Percentiles rank a stretch among this genome's conserved stretches.
phyloP scores from a whole-genome alignment of 2,329 filamentous ascomycete genomes.

The Talaromyces islandicus region DNA sequence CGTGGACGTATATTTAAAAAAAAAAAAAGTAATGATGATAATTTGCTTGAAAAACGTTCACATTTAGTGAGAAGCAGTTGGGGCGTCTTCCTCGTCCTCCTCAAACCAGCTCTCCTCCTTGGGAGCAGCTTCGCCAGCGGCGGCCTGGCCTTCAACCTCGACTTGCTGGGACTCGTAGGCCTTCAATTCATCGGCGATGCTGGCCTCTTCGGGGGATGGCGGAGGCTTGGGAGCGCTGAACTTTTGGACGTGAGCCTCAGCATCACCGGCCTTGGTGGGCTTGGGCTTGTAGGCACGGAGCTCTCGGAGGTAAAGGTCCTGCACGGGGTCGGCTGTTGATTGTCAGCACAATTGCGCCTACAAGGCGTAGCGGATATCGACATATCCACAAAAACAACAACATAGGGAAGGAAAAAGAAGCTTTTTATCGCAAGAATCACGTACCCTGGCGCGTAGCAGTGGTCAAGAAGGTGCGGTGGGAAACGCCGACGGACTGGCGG shows the following conservation, averaged over 20 bases:
- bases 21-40: no score
- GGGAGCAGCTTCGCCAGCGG: conserved; percentile 55
- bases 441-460: conserved; percentile 58
- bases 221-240: conserved; percentile 77
- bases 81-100: conserved; percentile 55
- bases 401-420: not conserved
- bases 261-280: conserved; percentile 75
- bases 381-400: not conserved
- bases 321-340: conserved; percentile 80
- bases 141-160: conserved; percentile 84
- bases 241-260: conserved; percentile 84
- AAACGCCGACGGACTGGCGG: conserved; percentile 51
- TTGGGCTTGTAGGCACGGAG: conserved; percentile 91
- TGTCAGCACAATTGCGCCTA: conserved; percentile 5
- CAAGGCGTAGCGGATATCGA: no score
- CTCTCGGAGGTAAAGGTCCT: conserved; percentile 95
- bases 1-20: not conserved
- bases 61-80: conserved; percentile 37
- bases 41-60: not conserved
- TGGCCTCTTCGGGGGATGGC: conserved; percentile 84
- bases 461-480: conserved; percentile 59
- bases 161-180: conserved; percentile 92
- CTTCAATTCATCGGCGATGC: conserved; percentile 85
- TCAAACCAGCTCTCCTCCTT: conserved; percentile 74
- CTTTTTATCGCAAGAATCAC: conserved; percentile 19